Percentiles rank a stretch among this genome's conserved stretches.
Evolutionary conservation across 2,329 filamentous ascomycete genomes (phyloP).

Genomic region (Hymenoscyphus scutula): DNA sequence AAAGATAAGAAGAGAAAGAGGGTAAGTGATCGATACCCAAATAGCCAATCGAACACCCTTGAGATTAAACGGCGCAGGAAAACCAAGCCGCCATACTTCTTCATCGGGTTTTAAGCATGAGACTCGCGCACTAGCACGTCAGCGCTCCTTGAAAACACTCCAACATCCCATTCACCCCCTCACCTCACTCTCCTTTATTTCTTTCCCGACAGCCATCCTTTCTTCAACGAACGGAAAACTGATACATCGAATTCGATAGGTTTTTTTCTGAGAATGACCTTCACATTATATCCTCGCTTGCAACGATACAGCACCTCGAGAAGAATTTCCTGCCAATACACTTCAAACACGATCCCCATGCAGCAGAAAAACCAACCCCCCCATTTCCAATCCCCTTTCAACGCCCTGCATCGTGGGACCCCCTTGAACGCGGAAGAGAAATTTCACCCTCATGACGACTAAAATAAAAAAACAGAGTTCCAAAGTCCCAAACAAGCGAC

Average conservation of each 20-base stretch:
- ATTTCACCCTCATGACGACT: slow-evolving; percentile 13
- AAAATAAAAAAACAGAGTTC: background rate
- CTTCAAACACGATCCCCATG: slow-evolving; percentile 16
- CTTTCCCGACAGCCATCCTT: background rate
- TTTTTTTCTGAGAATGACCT: background rate
- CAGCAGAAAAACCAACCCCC: slow-evolving; percentile 5
- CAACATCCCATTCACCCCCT: background rate
- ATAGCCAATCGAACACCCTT: no score
- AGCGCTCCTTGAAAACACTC: no score
- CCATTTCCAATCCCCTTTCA: slow-evolving; percentile 9
- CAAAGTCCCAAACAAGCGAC: background rate
- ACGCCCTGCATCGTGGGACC: slow-evolving; percentile 12
- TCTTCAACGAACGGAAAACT: background rate
- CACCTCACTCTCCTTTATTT: background rate
- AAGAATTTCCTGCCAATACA: slow-evolving; percentile 15
- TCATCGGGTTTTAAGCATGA: background rate
- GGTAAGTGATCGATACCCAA: no score
- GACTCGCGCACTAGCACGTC: background rate
- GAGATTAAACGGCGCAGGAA: no score
- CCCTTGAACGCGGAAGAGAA: slow-evolving; percentile 13
- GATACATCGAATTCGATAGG: slow-evolving; percentile 6
- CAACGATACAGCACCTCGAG: background rate
- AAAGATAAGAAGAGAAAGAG: no score
- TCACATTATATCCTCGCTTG: slow-evolving; percentile 4
- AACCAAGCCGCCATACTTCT: no score